A percentile compares a stretch with the other conserved stretches of the same genome.
These are phyloP conservation scores for Diaporthe sp. DNA, from an alignment of 2,329 filamentous ascomycete genomes.

Conservation along the genomic window DNA sequence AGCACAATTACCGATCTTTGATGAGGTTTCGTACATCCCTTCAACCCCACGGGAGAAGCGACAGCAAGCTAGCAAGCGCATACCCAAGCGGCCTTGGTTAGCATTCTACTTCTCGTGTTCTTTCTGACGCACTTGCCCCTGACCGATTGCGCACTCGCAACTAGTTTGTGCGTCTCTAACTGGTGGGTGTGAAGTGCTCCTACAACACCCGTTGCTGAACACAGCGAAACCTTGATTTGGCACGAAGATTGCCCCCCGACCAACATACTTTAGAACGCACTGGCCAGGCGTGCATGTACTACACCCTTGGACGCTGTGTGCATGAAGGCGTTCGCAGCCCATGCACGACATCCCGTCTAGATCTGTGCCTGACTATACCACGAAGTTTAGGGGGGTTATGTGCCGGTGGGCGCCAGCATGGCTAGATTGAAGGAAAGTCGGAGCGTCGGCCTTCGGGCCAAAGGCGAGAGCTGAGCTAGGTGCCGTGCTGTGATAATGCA, in stretches of 20 bases:
- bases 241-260: neutral
- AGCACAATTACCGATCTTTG: too few relatives aligned
- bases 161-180: neutral
- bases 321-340: neutral
- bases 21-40: neutral
- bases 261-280: neutral
- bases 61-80: neutral
- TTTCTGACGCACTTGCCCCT: neutral
- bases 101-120: neutral
- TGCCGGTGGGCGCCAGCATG: neutral
- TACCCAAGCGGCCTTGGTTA: neutral
- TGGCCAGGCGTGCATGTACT: neutral
- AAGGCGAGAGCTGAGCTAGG: neutral
- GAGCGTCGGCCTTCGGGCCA: slow-evolving; percentile 4
- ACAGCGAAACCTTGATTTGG: neutral
- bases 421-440: too few relatives aligned
- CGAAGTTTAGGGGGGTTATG: neutral
- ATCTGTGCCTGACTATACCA: neutral
- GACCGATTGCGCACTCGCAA: neutral
- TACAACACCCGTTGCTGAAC: neutral
- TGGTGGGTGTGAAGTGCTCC: neutral
- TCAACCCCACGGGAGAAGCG: neutral
- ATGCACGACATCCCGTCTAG: slow-evolving; percentile 10
- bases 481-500: neutral
- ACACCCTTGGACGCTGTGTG: neutral